Evolutionary conservation across 2,329 filamentous ascomycete species (phyloP).

Genomic region (Nemania diffusa): DNA sequence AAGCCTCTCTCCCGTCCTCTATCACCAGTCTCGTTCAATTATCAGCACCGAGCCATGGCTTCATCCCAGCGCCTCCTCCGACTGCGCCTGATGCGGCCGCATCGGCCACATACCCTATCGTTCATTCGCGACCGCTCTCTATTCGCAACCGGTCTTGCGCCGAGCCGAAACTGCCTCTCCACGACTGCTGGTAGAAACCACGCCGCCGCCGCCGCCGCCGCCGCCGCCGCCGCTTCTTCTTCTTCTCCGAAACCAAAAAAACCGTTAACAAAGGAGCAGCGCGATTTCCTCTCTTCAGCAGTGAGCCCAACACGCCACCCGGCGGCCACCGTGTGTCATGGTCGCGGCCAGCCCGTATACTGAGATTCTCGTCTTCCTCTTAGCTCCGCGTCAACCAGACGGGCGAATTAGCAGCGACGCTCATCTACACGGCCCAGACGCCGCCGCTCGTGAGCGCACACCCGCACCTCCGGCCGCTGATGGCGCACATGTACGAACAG

Average conservation of each 20-base stretch:
- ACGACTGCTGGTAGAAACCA: slow-evolving; percentile 38
- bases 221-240: too few species aligned
- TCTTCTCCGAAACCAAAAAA: slow-evolving; percentile 62
- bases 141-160: slow-evolving; percentile 49
- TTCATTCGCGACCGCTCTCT: slow-evolving; percentile 53
- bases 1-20: too few species aligned
- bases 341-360: neutral
- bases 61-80: slow-evolving; percentile 37
- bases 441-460: slow-evolving; percentile 82
- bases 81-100: slow-evolving; percentile 36
- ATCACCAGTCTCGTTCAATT: too few species aligned
- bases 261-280: slow-evolving; percentile 75
- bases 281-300: slow-evolving; percentile 79
- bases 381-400: slow-evolving; percentile 95
- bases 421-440: slow-evolving; percentile 92
- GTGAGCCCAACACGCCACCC: slow-evolving; percentile 54
- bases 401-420: slow-evolving; percentile 93
- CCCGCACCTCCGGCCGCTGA: slow-evolving; percentile 87
- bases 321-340: neutral
- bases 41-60: neutral
- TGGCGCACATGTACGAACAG: slow-evolving; percentile 99
- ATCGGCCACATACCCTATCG: slow-evolving; percentile 31
- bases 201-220: slow-evolving; percentile 38
- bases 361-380: slow-evolving; percentile 17
- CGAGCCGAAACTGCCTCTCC: slow-evolving; percentile 42